Evolutionary conservation across 148 eudicot species (phyloP).

Genomic region (Cornus kousa): DNA sequence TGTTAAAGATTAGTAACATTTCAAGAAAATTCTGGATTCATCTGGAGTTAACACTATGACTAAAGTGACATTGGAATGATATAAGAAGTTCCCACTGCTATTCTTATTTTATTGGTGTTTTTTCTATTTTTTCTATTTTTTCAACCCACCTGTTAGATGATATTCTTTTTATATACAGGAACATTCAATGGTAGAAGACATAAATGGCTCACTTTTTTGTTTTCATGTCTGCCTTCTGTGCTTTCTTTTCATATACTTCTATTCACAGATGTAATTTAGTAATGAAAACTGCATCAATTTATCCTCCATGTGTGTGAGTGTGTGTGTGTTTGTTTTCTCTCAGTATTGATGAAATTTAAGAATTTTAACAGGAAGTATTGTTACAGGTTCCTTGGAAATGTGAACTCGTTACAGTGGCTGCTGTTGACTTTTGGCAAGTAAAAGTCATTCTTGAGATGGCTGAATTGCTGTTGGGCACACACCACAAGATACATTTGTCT

Average conservation of each 20-base stretch:
- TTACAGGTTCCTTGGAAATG: conserved; percentile 44
- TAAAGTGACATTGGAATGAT: neutral
- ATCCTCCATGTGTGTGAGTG: neutral
- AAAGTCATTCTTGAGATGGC: conserved; percentile 18
- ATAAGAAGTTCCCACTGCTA: neutral
- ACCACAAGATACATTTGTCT: neutral
- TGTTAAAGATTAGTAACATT: neutral
- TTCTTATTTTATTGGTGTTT: neutral
- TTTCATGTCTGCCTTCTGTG: neutral
- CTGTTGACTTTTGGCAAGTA: conserved; percentile 18
- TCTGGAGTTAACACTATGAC: neutral
- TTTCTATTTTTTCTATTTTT: neutral
- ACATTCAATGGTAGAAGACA: neutral
- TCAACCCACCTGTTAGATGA: neutral
- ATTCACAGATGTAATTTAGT: neutral
- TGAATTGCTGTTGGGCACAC: neutral
- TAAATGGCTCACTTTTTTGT: neutral
- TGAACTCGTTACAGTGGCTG: conserved; percentile 35
- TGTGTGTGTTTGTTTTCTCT: neutral
- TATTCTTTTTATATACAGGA: neutral
- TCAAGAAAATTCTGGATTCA: neutral
- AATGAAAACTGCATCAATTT: conserved; percentile 2
- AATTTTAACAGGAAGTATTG: conserved; percentile 13
- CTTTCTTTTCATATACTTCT: neutral
- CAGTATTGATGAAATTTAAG: neutral